phyloP scores from a whole-genome alignment of 2,329 filamentous ascomycete genomes.

The Pseudopithomyces maydicus region DNA sequence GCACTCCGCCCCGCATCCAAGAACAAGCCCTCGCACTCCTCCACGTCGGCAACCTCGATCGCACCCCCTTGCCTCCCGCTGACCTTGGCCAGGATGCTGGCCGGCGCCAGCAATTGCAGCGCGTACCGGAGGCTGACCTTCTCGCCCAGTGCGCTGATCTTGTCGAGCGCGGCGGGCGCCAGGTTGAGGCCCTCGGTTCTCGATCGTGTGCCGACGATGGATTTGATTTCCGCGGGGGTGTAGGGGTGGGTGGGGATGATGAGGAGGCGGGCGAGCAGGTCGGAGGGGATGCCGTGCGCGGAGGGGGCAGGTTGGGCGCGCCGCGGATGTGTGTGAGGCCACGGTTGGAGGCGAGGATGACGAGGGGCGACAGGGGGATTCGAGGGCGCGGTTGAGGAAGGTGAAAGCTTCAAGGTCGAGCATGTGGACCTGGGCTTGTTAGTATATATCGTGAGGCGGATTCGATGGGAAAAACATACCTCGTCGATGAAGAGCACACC shows the following conservation, averaged over 20 bases:
- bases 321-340: slow-evolving; percentile 92
- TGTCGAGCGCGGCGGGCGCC: slow-evolving; percentile 81
- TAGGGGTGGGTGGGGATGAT: slow-evolving; percentile 96
- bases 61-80: slow-evolving; percentile 52
- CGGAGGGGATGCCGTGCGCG: slow-evolving; percentile 90
- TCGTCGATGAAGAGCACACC: slow-evolving; percentile 99
- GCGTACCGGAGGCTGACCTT: slow-evolving; percentile 91
- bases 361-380: slow-evolving; percentile 93
- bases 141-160: slow-evolving; percentile 84
- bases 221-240: slow-evolving; percentile 84
- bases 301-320: slow-evolving; percentile 68
- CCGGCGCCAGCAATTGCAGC: slow-evolving; percentile 85
- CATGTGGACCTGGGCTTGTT: slow-evolving; percentile 81
- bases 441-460: slow-evolving; percentile 19
- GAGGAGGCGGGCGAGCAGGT: slow-evolving; percentile 90
- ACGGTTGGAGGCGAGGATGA: slow-evolving; percentile 95
- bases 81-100: slow-evolving; percentile 87
- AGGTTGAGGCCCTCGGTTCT: slow-evolving; percentile 81
- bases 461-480: slow-evolving; percentile 57
- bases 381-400: slow-evolving; percentile 96
- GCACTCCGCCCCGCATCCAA: slow-evolving; percentile 56
- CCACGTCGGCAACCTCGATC: slow-evolving; percentile 61
- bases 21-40: slow-evolving; percentile 54
- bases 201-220: slow-evolving; percentile 84
- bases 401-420: slow-evolving; percentile 99